Evolutionary conservation across 2,329 filamentous ascomycete genomes (phyloP), one percentile per base, ranked within the genome.

Genomic region (Aspergillus amoenus): DNA sequence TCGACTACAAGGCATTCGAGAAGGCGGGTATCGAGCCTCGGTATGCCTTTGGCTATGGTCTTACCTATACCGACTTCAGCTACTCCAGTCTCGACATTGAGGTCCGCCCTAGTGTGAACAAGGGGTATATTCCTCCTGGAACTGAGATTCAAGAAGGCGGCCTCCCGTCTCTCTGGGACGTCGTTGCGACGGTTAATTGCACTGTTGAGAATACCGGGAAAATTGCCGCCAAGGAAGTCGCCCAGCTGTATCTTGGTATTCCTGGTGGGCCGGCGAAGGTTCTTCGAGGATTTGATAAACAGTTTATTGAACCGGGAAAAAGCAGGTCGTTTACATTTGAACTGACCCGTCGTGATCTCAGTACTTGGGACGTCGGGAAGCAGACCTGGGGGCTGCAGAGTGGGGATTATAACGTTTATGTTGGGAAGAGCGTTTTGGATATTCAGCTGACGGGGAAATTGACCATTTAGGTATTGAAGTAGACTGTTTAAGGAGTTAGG

Each of bases 241-340:
- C 81, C 4, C 84, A 87, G 69, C 72, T 87, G 3, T 86, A 86
- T 64, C 68, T 86, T 17, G 66, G 66, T 1, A 75, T 81, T 66
- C 45, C 45, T 2, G 30, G 30, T 1, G 34, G 32, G 0, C 46
- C 46, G 2, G 34, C 17, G 17, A 49, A 39, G 18, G 32, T 39
- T 7, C 46, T 49, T 7, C 46, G 46, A 2, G 46, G 46, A 4
- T 49, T 39, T n/a, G 34, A 40, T 11, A 49, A 49, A 2, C 11
- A 40, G 13, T 12, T 37, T 24, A 7, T 49, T 5, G n/a, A 40
- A 18, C 32, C 34, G 11, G 46, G 34, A 3, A 8, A 49, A 8
- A 22, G 18, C 2, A 40, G 5, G 13, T 4, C 17, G 2, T 40
- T 49, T 8, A 13, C 4, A 13, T 49, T 40, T 24, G 34, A 39